Evolutionary conservation across 345 rosid species (phyloP), one percentile per base, ranked within the genome.

Genomic region (Populus pruinosa): DNA sequence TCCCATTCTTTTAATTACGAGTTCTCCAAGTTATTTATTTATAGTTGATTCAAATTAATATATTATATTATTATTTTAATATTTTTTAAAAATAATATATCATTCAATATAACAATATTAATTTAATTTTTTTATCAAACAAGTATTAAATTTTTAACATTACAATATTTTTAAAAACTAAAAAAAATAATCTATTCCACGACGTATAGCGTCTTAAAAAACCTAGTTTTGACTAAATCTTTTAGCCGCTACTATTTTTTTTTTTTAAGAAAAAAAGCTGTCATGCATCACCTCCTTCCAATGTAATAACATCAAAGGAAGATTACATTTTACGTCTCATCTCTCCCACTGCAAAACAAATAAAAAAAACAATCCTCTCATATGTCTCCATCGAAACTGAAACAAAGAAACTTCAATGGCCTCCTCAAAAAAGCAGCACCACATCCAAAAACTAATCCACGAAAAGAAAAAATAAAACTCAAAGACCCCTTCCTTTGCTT

Each of bases 361-460:
- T 20, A 43, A 65, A 75, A 65, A 62, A 76, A 44, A 12, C 44
- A 71, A 67, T 65, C 73, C 65, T 39, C 66, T 70, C 76, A 31
- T 33, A 43, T 41, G 84, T 81, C 81, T 10, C 77, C 21, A 64
- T 82, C 85, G 36, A 76, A 75, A 83, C 67, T 74, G 82, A 73
- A 67, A 36, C 77, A 70, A 69, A 72, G 86, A 82, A 85, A 67
- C 77, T 82, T 73, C 75, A 87, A 77, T 43, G 70, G 16, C n/a
- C 23, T 41, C 47, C 56, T 47, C 53, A 61, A 78, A 80, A 73
- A 66, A 71, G 76, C 67, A 73, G 50, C 56, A 76, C 35, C 70
- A 47, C 62, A 67, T 62, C 17, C 73, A 82, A 75, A 67, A 69
- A 65, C 68, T 59, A 69, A 49, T 41, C 75, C 49, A 68, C 73